Base-by-base conservation (phyloP, 345 rosid species). In the Acer negundo region DNA sequence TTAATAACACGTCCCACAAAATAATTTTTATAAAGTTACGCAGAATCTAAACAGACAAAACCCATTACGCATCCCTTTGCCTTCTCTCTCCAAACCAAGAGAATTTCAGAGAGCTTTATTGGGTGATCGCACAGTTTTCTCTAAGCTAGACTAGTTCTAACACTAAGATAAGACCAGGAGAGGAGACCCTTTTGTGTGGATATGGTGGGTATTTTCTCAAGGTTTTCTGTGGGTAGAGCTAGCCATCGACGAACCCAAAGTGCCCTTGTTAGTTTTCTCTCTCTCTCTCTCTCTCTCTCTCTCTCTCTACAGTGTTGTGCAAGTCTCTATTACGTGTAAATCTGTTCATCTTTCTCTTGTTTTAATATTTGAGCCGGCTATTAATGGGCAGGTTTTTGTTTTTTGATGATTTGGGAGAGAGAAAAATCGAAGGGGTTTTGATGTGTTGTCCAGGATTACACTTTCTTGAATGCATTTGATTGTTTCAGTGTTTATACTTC, bases 141-240 rank as follows among this genome's bases (percentile, higher is more conserved):
- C 31, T 28, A 28, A 28, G 2, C 31, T 28, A 28, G 31, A 28
- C 31, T 28, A 28, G 31, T 28, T 28, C 31, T 28, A 28, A 28
- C 28, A 28, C 28, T 24, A 66, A 67, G 35, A 71, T 42, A 15
- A 81, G 59, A 73, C 77, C 78, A 15, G 56, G 73, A 24, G 19
- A n/a, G 47, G 75, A 20, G 58, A 69, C 46, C 46, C 46, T 7
- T 42, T 46, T 46, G 49, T 46, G 49, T 10, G 24, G 67, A 44
- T 62, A 95, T 93, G 99, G 99, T 95, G 84, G 96, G 99, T 81
- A 76, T 95, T 73, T 95, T 93, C 85, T 90, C 99, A 7, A 93
- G 93, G 79, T 92, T 95, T 83, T 87, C 95, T 82, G 91, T 83
- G 61, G 87, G 91, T 38, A 85, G 87, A 84, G 83, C 78, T 69